Percentiles rank a stretch among this genome's conserved stretches.
phyloP scores from a whole-genome alignment of 805 yeast species.

The Brettanomyces anomalus region DNA sequence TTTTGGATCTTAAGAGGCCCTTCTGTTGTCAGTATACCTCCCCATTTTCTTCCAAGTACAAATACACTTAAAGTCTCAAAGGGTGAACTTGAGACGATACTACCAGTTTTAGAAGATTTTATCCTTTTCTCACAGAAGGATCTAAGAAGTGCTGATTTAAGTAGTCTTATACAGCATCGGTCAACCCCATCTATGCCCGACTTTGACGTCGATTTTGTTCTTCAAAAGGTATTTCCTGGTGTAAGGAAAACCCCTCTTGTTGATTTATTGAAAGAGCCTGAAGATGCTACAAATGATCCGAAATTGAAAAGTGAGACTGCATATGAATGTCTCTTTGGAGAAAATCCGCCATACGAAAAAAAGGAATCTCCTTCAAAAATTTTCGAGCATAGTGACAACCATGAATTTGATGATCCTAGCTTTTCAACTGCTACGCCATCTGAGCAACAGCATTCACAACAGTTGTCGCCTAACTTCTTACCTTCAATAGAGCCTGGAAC shows the following conservation, averaged over 20 bases:
- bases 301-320: slow-evolving; percentile 7
- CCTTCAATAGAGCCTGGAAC: background rate
- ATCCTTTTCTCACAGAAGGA: slow-evolving; percentile 19
- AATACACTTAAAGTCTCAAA: slow-evolving; percentile 22
- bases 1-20: slow-evolving; percentile 62
- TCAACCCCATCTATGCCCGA: slow-evolving; percentile 16
- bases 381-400: background rate
- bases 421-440: slow-evolving; percentile 25
- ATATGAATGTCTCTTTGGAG: slow-evolving; percentile 20
- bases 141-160: slow-evolving; percentile 2
- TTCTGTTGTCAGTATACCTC: slow-evolving; percentile 56
- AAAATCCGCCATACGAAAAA: background rate
- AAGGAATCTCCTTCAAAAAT: background rate
- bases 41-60: slow-evolving; percentile 30
- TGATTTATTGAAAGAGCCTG: slow-evolving; percentile 17
- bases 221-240: slow-evolving; percentile 20
- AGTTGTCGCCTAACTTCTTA: background rate
- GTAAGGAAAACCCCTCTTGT: slow-evolving; percentile 14
- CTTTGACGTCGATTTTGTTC: slow-evolving; percentile 14
- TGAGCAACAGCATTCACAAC: slow-evolving; percentile 5
- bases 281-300: slow-evolving; percentile 3
- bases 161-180: slow-evolving; percentile 8
- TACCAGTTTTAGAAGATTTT: slow-evolving; percentile 26
- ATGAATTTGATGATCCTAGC: slow-evolving; percentile 32
- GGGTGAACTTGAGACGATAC: slow-evolving; percentile 10